Conservation (phyloP, 148 eudicot species). For the Polygonum aviculare region DNA sequence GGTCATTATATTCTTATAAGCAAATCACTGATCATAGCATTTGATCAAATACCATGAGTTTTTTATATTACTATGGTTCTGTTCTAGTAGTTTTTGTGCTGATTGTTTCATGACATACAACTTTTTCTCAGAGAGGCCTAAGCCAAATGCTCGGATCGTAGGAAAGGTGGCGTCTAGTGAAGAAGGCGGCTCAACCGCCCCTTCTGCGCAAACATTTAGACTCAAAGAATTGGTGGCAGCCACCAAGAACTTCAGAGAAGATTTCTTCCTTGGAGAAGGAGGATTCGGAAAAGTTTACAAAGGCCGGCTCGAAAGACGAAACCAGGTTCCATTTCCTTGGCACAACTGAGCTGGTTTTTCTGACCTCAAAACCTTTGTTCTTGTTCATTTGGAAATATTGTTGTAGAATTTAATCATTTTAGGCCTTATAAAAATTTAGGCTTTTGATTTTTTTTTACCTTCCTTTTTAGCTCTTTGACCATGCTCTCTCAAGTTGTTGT, state of each 20-base stretch:
- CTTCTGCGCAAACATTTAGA: constrained; percentile 41
- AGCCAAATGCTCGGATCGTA: background rate
- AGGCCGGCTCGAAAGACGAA: constrained; percentile 37
- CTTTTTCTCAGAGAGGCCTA: background rate
- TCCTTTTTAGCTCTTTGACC: too few relatives aligned
- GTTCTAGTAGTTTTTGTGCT: background rate
- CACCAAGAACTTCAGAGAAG: constrained; percentile 43
- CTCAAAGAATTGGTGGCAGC: constrained; percentile 52
- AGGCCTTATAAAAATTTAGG: too few relatives aligned
- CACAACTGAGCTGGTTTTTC: background rate
- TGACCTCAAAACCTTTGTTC: background rate
- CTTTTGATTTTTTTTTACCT: too few relatives aligned
- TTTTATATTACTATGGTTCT: background rate
- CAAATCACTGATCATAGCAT: background rate
- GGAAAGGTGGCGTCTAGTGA: background rate
- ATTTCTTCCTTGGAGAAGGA: constrained; percentile 48
- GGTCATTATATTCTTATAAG: background rate
- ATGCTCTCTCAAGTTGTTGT: too few relatives aligned
- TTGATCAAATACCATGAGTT: background rate
- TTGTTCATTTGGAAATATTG: background rate
- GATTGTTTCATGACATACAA: background rate
- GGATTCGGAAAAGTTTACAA: constrained; percentile 63
- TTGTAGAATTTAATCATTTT: too few relatives aligned
- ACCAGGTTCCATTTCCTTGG: constrained; percentile 24
- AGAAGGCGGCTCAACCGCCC: constrained; percentile 25